A percentile compares a stretch with the other conserved stretches of the same genome.
Conservation (phyloP, 257 asterid genomes). For the Solanum stenotomum region DNA sequence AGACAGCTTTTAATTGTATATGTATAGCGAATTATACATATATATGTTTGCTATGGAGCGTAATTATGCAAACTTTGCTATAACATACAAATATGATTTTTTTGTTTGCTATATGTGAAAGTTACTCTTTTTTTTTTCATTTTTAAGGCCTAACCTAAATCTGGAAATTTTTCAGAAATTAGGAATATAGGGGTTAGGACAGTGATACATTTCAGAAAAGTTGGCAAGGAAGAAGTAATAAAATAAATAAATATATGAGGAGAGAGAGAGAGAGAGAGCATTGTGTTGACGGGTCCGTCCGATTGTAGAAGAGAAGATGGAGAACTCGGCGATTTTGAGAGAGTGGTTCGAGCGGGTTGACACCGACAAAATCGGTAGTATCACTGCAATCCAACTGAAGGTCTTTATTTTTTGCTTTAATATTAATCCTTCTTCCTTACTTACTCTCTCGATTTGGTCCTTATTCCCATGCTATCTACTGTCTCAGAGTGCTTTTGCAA, state of each 20-base stretch:
- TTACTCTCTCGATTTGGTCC: not conserved
- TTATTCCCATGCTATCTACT: not conserved
- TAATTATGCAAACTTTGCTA: no score
- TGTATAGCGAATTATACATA: no score
- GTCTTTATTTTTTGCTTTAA: constrained; percentile 10
- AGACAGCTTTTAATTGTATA: no score
- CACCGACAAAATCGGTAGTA: constrained; percentile 47
- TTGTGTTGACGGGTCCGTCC: not conserved
- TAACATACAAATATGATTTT: no score
- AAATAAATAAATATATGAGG: no score
- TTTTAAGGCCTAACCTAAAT: not conserved
- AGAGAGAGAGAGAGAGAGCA: no score
- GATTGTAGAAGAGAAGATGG: constrained; percentile 20
- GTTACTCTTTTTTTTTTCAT: not conserved
- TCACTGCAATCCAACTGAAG: constrained; percentile 70
- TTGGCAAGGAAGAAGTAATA: no score
- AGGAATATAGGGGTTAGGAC: not conserved
- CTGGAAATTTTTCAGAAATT: not conserved
- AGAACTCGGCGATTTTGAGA: constrained; percentile 38
- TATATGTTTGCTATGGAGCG: no score
- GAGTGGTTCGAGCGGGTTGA: constrained; percentile 87
- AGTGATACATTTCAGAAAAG: not conserved
- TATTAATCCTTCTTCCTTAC: not conserved
- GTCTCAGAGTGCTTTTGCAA: constrained; percentile 43
- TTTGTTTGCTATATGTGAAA: no score